phyloP scores from a whole-genome alignment of 2,329 filamentous ascomycete genomes.

The Furcasterigmium sp. region DNA sequence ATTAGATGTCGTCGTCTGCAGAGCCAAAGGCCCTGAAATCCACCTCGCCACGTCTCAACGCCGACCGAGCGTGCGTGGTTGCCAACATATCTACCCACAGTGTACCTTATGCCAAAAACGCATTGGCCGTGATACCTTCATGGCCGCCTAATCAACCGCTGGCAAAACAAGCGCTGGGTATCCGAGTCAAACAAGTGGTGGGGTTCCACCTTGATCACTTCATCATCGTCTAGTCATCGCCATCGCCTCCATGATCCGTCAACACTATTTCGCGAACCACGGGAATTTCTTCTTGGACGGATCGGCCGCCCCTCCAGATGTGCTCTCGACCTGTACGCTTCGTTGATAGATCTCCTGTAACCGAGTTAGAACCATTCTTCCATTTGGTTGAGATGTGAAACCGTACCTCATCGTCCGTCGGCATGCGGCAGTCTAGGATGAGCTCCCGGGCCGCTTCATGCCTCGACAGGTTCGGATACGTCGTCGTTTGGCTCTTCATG shows the following conservation, averaged over 20 bases:
- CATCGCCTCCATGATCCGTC: neutral
- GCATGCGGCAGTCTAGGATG: constrained; percentile 76
- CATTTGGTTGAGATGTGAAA: neutral
- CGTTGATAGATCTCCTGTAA: constrained; percentile 58
- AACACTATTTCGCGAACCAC: constrained; percentile 52
- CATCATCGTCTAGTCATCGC: neutral
- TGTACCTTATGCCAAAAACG: no score
- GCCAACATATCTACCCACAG: no score
- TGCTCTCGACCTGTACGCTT: constrained; percentile 53
- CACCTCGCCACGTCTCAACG: no score
- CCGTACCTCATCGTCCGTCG: constrained; percentile 82
- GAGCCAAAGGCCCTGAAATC: no score
- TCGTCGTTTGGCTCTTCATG: constrained; percentile 83
- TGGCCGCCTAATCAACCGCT: no score
- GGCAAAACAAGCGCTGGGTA: neutral
- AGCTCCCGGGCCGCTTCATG: constrained; percentile 68
- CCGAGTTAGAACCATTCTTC: no score
- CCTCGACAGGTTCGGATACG: constrained; percentile 67
- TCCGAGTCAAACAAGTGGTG: neutral
- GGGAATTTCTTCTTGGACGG: constrained; percentile 59
- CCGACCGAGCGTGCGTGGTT: no score
- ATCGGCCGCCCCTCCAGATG: constrained; percentile 37
- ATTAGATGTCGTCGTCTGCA: no score
- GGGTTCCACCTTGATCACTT: no score
- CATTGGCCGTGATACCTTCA: no score